Conservation (phyloP, 139 green algal genomes). For the Eudorina sp. region DNA sequence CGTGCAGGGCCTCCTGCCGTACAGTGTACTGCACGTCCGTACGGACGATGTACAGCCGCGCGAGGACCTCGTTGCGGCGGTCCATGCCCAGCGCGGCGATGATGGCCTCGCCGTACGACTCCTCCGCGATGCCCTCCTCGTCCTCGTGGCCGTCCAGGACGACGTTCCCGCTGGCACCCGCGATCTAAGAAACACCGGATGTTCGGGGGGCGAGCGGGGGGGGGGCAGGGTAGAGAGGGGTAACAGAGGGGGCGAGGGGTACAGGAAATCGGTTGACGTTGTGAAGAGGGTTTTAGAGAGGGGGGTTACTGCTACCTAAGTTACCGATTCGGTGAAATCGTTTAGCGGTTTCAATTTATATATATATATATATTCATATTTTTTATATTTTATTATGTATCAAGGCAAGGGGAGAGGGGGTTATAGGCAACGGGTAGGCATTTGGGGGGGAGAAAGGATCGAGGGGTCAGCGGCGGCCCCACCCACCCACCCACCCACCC, state of each 20-base stretch:
- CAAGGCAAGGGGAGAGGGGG: too few species aligned
- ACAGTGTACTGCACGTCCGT: conserved; percentile 89
- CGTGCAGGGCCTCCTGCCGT: conserved; percentile 87
- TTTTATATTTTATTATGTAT: too few species aligned
- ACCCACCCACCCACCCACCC: too few species aligned
- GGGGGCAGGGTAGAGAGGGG: not conserved
- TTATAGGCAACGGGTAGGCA: too few species aligned
- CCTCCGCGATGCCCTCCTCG: conserved; percentile 92
- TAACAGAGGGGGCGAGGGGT: not conserved
- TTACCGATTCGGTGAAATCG: too few species aligned
- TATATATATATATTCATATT: too few species aligned
- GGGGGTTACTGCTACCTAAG: too few species aligned
- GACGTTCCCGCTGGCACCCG: conserved; percentile 91
- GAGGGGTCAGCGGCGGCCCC: too few species aligned
- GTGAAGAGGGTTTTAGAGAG: too few species aligned
- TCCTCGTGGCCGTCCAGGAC: conserved; percentile 87
- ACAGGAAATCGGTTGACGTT: too few species aligned
- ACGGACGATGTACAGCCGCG: conserved; percentile 86
- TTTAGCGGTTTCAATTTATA: too few species aligned
- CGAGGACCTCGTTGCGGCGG: conserved; percentile 77
- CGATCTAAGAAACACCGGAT: conserved; percentile 68
- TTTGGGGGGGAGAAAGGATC: too few species aligned
- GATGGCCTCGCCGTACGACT: conserved; percentile 89
- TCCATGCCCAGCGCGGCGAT: conserved; percentile 67
- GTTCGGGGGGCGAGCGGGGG: not conserved